These are phyloP conservation scores for Bromus sterilis DNA, from an alignment of 176 grass and related monocot genomes.

Conservation along the genomic window DNA sequence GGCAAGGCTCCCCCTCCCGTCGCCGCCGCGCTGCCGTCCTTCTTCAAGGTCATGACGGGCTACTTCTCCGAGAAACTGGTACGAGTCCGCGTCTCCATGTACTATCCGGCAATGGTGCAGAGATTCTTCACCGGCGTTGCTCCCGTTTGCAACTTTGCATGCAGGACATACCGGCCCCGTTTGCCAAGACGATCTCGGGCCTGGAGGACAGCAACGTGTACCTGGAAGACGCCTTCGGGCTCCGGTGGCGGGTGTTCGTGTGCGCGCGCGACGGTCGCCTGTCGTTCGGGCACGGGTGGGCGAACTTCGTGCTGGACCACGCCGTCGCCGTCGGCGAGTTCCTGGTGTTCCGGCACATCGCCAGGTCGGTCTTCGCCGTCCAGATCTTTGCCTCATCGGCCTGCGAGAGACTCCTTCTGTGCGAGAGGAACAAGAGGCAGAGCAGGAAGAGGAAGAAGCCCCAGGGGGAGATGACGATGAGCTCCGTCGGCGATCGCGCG, in stretches of 20 bases:
- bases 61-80: slow-evolving; percentile 58
- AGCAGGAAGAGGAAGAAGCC: slow-evolving; percentile 53
- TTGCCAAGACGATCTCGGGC: slow-evolving; percentile 27
- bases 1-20: not conserved
- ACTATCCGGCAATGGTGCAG: not conserved
- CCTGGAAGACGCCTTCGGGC: slow-evolving; percentile 44
- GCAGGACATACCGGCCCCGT: slow-evolving; percentile 53
- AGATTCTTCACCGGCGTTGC: not conserved
- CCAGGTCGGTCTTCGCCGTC: slow-evolving; percentile 39
- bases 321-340: slow-evolving; percentile 49
- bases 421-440: slow-evolving; percentile 36
- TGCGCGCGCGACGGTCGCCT: slow-evolving; percentile 12
- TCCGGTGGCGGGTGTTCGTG: slow-evolving; percentile 36
- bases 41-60: slow-evolving; percentile 80
- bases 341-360: slow-evolving; percentile 50
- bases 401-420: slow-evolving; percentile 41
- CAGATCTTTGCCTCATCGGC: slow-evolving; percentile 52
- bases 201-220: slow-evolving; percentile 31
- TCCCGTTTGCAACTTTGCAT: not conserved
- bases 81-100: not conserved
- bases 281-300: slow-evolving; percentile 53
- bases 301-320: slow-evolving; percentile 55
- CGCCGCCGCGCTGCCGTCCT: slow-evolving; percentile 14
- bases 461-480: not conserved
- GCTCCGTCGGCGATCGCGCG: not conserved